Base-by-base conservation (phyloP, 1,139 yeast genomes). In the Pichia sp. region DNA sequence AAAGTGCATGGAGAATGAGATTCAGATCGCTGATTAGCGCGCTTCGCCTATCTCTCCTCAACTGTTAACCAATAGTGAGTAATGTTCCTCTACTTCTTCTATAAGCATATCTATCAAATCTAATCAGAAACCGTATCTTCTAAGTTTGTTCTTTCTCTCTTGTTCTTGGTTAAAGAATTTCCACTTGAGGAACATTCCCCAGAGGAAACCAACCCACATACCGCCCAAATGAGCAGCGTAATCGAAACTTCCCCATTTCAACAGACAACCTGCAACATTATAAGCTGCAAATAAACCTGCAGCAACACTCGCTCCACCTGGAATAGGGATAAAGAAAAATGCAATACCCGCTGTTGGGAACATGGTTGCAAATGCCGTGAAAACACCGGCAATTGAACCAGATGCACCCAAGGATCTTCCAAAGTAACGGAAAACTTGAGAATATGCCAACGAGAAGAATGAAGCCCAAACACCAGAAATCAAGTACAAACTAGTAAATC, bases 171-270 rank as follows among this genome's bases (percentile, higher is more conserved):
- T 65, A 47, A 63, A 60, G 29, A 71, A 59, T 41, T 66, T 61
- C 45, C 67, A 66, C 19, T 67, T 62, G 35, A 72, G 69, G 52
- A 70, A 69, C 69, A 77, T 75, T 3, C 94, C 96, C 60, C 83
- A 86, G 7, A 66, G 58, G 5, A 82, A 63, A 27, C 96, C 97
- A 5, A 76, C 76, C 11, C 77, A 44, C 15, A 91, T 78, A 1
- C 97, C 97, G 35, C 96, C 96, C 32, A 88, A 59, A 62, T 88
- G 97, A 3, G 95, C 96, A 16, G 95, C 95, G 54, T 82, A 87
- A 58, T 88, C 97, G 50, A 82, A 74, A 9, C 75, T 67, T 2
- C 95, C 94, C 82, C 88, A 81, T 59, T 73, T 72, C 48, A 79
- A 58, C 9, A 69, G 63, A 49, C 80, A 62, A 2, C 96, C 96